Base-by-base conservation (phyloP, 2,329 filamentous ascomycete genomes). In the Microsporum ferrugineum region DNA sequence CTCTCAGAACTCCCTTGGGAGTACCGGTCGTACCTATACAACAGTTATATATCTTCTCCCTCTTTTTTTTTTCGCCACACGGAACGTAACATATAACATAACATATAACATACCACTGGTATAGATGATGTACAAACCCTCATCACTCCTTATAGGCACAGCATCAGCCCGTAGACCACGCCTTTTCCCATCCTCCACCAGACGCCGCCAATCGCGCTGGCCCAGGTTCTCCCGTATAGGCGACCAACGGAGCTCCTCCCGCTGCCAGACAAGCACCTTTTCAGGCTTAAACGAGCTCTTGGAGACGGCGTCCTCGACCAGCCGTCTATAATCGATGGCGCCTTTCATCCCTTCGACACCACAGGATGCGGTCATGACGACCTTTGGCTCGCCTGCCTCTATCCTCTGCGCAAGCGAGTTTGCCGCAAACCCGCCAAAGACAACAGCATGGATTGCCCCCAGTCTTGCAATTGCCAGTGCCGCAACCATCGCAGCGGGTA, bases 351-450 rank as follows among this genome's bases (percentile, higher is more conserved):
- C 91, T 68, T 96, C 91, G 61, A 96, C 91, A 38, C 91, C 91
- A 73, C 91, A 96, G 6, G 89, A 95, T 0, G 91, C 91, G 0
- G 91, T 96, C 71, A 96, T 82, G 57, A 96, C 84, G 7, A 82
- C 85, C 6, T 83, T 82, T 5, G 91, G 89, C 38, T 82, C 82
- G 5, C 88, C 89, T 0, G 88, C 88, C 58, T 95, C 90, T 66
- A 97, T 95, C 31, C 91, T 83, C 75, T 96, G 91, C 0, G 91
- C 89, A 51, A 96, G 79, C 2, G 91, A 88, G 7, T 81, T 79
- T 0, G 91, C 80, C 0, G 89, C 90, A 71, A 97, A 97, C 0
- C 92, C 91, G 47, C 92, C 92, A 73, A 96, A 96, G 2, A 97
- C 92, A 3, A 95, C 89, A 2, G 89, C 86, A 71, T 97, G 92